Evolutionary conservation across 306 rosid genomes (phyloP).

Genomic region (Fragaria vesca): DNA sequence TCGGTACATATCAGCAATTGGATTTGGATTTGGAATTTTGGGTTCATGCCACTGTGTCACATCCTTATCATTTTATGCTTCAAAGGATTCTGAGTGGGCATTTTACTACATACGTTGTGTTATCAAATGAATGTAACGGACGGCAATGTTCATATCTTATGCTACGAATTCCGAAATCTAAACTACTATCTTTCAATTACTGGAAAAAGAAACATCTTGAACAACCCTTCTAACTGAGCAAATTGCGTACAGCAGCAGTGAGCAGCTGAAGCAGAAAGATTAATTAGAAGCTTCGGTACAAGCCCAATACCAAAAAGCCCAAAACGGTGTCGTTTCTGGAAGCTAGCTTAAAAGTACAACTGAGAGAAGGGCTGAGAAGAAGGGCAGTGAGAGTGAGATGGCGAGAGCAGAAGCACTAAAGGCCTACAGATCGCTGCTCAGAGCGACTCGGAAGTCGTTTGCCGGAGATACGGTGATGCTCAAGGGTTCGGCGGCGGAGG

Average conservation of each 20-base stretch:
- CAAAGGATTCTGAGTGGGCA: neutral
- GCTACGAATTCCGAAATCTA: neutral
- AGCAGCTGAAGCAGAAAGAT: neutral
- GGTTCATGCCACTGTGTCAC: neutral
- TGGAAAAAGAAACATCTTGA: neutral
- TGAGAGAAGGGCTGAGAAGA: too few relatives aligned
- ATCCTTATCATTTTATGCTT: neutral
- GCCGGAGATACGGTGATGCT: constrained; percentile 72
- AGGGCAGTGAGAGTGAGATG: constrained; percentile 29
- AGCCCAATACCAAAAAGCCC: neutral
- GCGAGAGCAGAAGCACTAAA: constrained; percentile 56
- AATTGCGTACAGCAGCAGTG: neutral
- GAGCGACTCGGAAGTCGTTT: constrained; percentile 76
- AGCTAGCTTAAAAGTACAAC: neutral
- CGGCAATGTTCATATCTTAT: neutral
- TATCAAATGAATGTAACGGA: neutral
- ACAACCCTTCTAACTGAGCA: neutral
- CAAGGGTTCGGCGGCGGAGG: constrained; percentile 60
- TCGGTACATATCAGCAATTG: neutral
- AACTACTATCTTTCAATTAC: neutral
- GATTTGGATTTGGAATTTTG: neutral
- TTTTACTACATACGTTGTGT: neutral
- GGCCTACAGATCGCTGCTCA: constrained; percentile 72
- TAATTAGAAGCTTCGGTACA: too few relatives aligned
- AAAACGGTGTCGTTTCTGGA: constrained; percentile 20